Conservation (phyloP, 192 early-diverging fungal genomes). For the Cetraspora pellucida region DNA sequence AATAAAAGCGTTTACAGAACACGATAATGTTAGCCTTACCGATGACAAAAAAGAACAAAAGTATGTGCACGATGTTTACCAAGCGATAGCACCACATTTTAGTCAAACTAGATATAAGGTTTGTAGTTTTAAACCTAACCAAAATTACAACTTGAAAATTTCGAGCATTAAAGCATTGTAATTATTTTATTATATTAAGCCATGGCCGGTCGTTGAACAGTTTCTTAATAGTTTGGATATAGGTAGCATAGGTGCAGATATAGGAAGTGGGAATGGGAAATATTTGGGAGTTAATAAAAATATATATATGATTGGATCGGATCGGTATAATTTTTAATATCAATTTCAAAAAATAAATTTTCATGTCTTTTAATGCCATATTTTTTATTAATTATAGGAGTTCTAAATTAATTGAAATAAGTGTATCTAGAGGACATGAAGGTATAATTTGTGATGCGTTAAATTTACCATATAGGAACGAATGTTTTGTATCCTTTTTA, state of each 20-base stretch:
- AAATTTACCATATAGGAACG: conserved; percentile 68
- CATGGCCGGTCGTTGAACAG: conserved; percentile 94
- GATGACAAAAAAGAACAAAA: conserved; percentile 61
- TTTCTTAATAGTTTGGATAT: conserved; percentile 65
- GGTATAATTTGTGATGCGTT: conserved; percentile 82
- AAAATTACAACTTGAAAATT: neutral
- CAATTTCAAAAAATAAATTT: neutral
- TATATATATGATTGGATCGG: conserved; percentile 82
- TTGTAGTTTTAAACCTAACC: neutral
- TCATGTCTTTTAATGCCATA: neutral
- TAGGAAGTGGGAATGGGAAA: conserved; percentile 98
- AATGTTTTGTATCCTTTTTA: conserved; percentile 65
- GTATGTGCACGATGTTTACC: conserved; percentile 91
- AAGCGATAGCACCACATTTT: conserved; percentile 92
- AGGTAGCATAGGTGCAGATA: conserved; percentile 87
- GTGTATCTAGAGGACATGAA: conserved; percentile 72
- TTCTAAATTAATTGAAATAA: conserved; percentile 77
- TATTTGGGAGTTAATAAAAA: conserved; percentile 89
- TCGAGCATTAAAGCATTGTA: neutral
- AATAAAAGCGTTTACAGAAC: no score
- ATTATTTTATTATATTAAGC: conserved; percentile 43
- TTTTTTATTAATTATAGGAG: conserved; percentile 51
- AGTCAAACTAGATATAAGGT: conserved; percentile 94
- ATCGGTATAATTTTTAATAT: conserved; percentile 59
- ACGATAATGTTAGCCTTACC: neutral